phyloP scores from a whole-genome alignment of 306 rosid genomes.

The Luffa acutangula region DNA sequence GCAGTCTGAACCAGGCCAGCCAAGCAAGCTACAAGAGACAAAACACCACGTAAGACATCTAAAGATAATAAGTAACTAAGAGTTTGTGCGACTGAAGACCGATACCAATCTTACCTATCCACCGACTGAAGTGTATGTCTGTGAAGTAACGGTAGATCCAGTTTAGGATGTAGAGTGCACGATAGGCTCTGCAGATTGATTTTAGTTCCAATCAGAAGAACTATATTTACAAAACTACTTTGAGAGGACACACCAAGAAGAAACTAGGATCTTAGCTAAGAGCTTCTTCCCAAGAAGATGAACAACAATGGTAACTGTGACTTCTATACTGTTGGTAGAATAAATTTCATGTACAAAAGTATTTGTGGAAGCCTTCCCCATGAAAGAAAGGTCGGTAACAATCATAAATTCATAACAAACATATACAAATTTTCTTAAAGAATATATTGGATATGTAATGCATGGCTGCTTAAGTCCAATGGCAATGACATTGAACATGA shows the following conservation, averaged over 20 bases:
- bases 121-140: constrained; percentile 50
- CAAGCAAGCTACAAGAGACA: constrained; percentile 45
- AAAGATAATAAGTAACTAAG: background rate
- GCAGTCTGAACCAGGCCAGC: constrained; percentile 93
- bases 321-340: background rate
- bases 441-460: background rate
- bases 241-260: background rate
- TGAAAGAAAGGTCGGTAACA: background rate
- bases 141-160: constrained; percentile 97
- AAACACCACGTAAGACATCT: constrained; percentile 3
- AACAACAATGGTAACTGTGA: background rate
- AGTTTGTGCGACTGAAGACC: background rate
- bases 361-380: background rate
- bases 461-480: background rate
- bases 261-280: background rate
- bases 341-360: background rate
- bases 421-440: background rate
- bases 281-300: background rate
- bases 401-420: background rate
- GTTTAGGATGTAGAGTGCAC: constrained; percentile 84
- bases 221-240: background rate
- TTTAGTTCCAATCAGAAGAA: constrained; percentile 2
- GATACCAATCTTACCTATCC: constrained; percentile 51
- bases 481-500: background rate
- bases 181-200: constrained; percentile 70